A percentile compares a stretch with the other conserved stretches of the same genome.
Evolutionary conservation across 331 rosid genomes (phyloP).

Genomic region (Prunus yedoensis): DNA sequence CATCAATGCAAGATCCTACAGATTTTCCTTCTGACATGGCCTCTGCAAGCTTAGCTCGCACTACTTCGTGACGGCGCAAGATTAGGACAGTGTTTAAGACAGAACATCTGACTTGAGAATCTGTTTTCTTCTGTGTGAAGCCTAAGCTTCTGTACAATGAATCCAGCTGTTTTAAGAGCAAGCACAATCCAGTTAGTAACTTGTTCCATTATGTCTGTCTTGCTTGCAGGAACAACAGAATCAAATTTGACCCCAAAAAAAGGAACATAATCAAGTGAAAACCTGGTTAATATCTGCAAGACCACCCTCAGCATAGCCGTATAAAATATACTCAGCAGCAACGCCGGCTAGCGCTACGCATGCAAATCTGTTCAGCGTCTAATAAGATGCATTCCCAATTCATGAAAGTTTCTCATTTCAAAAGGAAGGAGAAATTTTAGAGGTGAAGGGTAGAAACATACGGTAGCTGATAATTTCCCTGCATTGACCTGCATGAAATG

Average conservation of each 20-base stretch:
- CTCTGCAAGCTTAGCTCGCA: too few relatives aligned
- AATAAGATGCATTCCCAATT: conserved; percentile 32
- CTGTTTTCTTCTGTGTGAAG: conserved; percentile 91
- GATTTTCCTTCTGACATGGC: too few relatives aligned
- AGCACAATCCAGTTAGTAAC: conserved; percentile 21
- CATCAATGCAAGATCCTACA: too few relatives aligned
- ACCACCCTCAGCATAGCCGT: conserved; percentile 90
- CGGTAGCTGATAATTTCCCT: conserved; percentile 80
- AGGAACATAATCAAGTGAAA: conserved; percentile 1
- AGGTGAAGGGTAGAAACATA: conserved; percentile 35
- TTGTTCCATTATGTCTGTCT: background rate
- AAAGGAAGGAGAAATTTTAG: conserved; percentile 21
- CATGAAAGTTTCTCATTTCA: conserved; percentile 19
- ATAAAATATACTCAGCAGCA: conserved; percentile 78
- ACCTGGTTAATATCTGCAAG: conserved; percentile 92
- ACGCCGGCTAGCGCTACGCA: conserved; percentile 94
- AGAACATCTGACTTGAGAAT: conserved; percentile 94
- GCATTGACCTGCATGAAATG: conserved; percentile 56
- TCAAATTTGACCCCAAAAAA: background rate
- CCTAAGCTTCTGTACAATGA: conserved; percentile 59
- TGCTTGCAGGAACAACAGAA: background rate
- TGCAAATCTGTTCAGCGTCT: conserved; percentile 86
- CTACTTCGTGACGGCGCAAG: too few relatives aligned
- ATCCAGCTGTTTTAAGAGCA: conserved; percentile 55
- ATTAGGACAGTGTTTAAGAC: too few relatives aligned